phyloP scores from a whole-genome alignment of 148 eudicot species.

The Dysphania ambrosioides region DNA sequence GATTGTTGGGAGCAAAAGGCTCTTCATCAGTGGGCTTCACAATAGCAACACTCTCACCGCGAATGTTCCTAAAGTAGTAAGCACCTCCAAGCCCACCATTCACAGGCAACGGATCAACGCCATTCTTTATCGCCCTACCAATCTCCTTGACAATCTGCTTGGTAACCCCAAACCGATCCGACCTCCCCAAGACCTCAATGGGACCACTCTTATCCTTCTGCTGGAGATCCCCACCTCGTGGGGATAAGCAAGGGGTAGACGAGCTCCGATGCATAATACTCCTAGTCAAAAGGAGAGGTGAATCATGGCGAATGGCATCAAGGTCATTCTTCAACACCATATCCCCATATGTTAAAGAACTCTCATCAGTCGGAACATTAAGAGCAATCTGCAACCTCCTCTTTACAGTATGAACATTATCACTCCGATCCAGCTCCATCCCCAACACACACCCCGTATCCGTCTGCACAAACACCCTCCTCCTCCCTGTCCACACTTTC shows the following conservation, averaged over 20 bases:
- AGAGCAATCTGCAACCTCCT: slow-evolving; percentile 75
- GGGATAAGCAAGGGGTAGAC: slow-evolving; percentile 91
- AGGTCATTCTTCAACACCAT: slow-evolving; percentile 82
- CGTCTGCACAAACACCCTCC: slow-evolving; percentile 90
- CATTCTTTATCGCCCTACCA: slow-evolving; percentile 62
- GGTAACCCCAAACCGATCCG: slow-evolving; percentile 42
- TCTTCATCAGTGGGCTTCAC: slow-evolving; percentile 99
- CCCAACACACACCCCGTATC: slow-evolving; percentile 91
- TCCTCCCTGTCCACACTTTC: slow-evolving; percentile 48
- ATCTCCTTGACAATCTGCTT: slow-evolving; percentile 62
- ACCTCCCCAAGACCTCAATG: slow-evolving; percentile 64
- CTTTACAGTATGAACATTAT: slow-evolving; percentile 93
- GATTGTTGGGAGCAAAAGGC: slow-evolving; percentile 98
- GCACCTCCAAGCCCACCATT: slow-evolving; percentile 95
- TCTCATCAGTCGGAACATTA: slow-evolving; percentile 76
- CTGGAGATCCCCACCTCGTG: slow-evolving; percentile 63
- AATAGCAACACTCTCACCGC: slow-evolving; percentile 88
- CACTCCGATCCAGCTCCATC: slow-evolving; percentile 83
- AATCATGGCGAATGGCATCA: slow-evolving; percentile 76
- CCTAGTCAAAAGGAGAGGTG: slow-evolving; percentile 74
- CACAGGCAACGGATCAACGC: slow-evolving; percentile 78
- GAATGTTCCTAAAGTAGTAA: slow-evolving; percentile 69
- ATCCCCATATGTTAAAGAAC: slow-evolving; percentile 87
- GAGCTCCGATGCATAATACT: slow-evolving; percentile 80
- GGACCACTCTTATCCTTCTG: slow-evolving; percentile 70